phyloP scores from a whole-genome alignment of 441 rosid genomes.

The Gossypium schwendimanii region DNA sequence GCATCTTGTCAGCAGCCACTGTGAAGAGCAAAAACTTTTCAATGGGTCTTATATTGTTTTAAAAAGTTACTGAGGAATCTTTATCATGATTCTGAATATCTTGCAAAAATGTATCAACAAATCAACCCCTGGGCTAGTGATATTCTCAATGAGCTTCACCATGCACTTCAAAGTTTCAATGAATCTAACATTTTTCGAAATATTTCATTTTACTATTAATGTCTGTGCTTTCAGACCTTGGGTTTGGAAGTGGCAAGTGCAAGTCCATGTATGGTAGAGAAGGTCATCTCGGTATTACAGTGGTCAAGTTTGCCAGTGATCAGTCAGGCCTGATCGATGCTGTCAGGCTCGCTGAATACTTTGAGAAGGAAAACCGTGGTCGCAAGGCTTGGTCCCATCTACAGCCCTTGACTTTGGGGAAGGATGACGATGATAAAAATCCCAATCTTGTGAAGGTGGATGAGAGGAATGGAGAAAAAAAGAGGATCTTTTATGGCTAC shows the following conservation, averaged over 20 bases:
- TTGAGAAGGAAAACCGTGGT: constrained; percentile 74
- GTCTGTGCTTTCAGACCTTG: constrained; percentile 62
- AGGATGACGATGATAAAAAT: constrained; percentile 76
- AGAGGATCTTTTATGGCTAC: constrained; percentile 73
- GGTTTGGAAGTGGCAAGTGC: constrained; percentile 73
- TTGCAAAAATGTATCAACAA: not conserved
- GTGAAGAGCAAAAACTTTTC: not conserved
- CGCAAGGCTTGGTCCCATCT: constrained; percentile 69
- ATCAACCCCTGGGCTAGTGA: not conserved
- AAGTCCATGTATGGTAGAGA: constrained; percentile 85
- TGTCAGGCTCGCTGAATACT: constrained; percentile 57
- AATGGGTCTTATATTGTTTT: not conserved
- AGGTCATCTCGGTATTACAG: constrained; percentile 82
- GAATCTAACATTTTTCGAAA: constrained; percentile 12
- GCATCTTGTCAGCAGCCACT: not conserved
- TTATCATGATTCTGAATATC: not conserved
- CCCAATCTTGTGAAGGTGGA: constrained; percentile 67
- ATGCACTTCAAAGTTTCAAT: constrained; percentile 1
- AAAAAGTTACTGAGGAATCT: not conserved
- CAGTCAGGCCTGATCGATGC: constrained; percentile 76
- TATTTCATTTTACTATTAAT: constrained; percentile 18
- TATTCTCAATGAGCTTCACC: constrained; percentile 1
- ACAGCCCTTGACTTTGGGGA: constrained; percentile 47
- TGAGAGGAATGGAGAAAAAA: constrained; percentile 61
- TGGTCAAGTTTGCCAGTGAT: constrained; percentile 62